Conservation (phyloP, 306 rosid species). For the Vigna angularis region DNA sequence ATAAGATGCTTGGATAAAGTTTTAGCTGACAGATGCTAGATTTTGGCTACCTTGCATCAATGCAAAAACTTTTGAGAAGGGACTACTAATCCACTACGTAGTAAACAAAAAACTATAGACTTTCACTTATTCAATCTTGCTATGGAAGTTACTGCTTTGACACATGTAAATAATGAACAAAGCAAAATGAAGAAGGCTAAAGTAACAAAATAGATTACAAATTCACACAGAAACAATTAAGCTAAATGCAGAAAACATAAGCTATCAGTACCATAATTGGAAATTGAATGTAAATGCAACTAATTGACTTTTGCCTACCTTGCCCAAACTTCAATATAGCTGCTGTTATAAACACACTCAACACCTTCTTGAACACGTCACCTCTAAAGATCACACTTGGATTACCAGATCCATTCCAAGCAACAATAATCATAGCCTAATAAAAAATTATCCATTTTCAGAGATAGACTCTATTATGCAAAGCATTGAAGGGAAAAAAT, state of each 20-base stretch:
- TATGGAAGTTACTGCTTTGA: constrained; percentile 18
- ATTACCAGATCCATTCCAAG: constrained; percentile 92
- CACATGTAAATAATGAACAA: neutral
- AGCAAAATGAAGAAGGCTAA: constrained; percentile 11
- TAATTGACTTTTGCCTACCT: constrained; percentile 55
- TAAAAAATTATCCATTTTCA: constrained; percentile 39
- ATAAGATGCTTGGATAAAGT: neutral
- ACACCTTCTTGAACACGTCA: constrained; percentile 90
- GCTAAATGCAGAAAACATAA: constrained; percentile 26
- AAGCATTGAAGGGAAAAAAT: constrained; percentile 13
- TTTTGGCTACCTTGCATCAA: neutral
- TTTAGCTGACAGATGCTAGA: neutral
- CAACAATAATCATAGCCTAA: constrained; percentile 94
- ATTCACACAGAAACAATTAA: constrained; percentile 15
- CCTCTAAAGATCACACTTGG: constrained; percentile 69
- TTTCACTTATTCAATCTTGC: neutral
- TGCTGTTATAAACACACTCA: constrained; percentile 93
- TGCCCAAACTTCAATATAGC: constrained; percentile 96
- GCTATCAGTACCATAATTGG: constrained; percentile 17
- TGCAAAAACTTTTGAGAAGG: neutral
- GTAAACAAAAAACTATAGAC: constrained; percentile 1
- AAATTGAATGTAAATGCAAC: constrained; percentile 20
- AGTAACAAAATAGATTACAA: constrained; percentile 15
- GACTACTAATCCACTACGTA: neutral
- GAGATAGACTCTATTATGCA: constrained; percentile 22